These are phyloP conservation scores for Opeltia flavorubescens DNA, from an alignment of 495 filamentous ascomycete species.

Conservation along the genomic window DNA sequence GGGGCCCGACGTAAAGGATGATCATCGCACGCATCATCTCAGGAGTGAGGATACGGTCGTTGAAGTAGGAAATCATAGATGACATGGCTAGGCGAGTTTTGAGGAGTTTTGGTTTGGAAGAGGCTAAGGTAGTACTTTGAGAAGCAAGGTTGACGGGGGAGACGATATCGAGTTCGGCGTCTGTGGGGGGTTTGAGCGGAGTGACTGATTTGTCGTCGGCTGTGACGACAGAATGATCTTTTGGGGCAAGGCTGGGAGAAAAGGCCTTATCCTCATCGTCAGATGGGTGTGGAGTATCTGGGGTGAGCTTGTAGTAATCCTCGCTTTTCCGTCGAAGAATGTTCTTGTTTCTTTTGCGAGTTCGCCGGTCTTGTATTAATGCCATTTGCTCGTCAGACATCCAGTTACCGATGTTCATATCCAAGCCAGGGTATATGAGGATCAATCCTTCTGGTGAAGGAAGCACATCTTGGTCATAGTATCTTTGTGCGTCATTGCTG, in stretches of 20 bases:
- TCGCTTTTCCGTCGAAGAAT: conserved; percentile 67
- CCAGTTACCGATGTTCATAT: conserved; percentile 97
- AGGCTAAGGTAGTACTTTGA: conserved; percentile 24
- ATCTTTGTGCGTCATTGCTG: conserved; percentile 38
- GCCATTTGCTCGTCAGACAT: conserved; percentile 98
- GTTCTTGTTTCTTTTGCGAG: conserved; percentile 58
- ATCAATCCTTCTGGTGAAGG: conserved; percentile 71
- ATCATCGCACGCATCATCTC: conserved; percentile 99
- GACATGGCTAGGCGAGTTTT: conserved; percentile 80
- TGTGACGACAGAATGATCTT: background rate
- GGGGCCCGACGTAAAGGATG: conserved; percentile 89
- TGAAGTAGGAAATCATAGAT: conserved; percentile 95
- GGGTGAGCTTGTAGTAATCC: conserved; percentile 47
- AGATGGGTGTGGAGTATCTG: conserved; percentile 53
- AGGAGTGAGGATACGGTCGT: conserved; percentile 84
- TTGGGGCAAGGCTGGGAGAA: conserved; percentile 9
- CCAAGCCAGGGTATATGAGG: conserved; percentile 76
- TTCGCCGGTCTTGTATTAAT: conserved; percentile 71
- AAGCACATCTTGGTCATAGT: conserved; percentile 44
- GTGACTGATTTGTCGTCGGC: conserved; percentile 1
- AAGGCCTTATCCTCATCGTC: conserved; percentile 34
- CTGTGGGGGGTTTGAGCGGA: conserved; percentile 11
- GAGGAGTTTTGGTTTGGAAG: conserved; percentile 51
- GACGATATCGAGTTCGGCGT: conserved; percentile 13
- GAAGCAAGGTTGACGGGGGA: conserved; percentile 13